phyloP scores from a whole-genome alignment of 768 basidiomycete genomes.

The Dacryopinax spathularia region DNA sequence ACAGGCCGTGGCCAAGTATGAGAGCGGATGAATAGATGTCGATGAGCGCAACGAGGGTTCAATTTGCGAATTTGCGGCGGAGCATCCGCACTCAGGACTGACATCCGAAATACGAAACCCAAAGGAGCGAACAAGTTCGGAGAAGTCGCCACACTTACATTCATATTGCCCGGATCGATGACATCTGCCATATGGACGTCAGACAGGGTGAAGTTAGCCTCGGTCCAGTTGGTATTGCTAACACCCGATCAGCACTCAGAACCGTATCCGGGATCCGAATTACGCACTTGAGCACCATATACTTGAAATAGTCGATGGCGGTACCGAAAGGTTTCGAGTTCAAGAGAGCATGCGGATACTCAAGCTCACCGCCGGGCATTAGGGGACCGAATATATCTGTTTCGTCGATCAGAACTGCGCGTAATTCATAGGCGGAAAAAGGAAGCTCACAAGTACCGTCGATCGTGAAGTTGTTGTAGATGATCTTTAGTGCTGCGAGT shows the following conservation, averaged over 20 bases:
- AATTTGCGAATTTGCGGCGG: too few species aligned
- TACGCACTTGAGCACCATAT: not conserved
- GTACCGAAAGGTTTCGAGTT: not conserved
- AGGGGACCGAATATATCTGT: not conserved
- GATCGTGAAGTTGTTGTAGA: constrained; percentile 12
- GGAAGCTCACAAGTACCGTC: not conserved
- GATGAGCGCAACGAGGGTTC: too few species aligned
- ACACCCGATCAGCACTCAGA: not conserved
- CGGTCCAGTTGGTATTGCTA: not conserved
- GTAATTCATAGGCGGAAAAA: not conserved
- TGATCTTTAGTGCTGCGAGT: constrained; percentile 17
- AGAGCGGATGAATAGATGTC: too few species aligned
- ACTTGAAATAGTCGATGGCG: not conserved
- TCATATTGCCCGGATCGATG: not conserved
- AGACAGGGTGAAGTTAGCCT: not conserved
- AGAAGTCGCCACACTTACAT: not conserved
- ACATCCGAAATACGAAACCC: too few species aligned
- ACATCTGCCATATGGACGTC: not conserved
- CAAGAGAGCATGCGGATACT: not conserved
- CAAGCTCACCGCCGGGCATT: not conserved
- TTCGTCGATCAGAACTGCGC: not conserved
- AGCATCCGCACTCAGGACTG: too few species aligned
- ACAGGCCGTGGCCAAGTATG: constrained; percentile 18
- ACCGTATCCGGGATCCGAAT: not conserved
- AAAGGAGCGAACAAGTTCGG: too few species aligned